Evolutionary conservation across 768 basidiomycete species (phyloP), one percentile per base, ranked within the genome.

Genomic region (Paxillus rubicundulus): DNA sequence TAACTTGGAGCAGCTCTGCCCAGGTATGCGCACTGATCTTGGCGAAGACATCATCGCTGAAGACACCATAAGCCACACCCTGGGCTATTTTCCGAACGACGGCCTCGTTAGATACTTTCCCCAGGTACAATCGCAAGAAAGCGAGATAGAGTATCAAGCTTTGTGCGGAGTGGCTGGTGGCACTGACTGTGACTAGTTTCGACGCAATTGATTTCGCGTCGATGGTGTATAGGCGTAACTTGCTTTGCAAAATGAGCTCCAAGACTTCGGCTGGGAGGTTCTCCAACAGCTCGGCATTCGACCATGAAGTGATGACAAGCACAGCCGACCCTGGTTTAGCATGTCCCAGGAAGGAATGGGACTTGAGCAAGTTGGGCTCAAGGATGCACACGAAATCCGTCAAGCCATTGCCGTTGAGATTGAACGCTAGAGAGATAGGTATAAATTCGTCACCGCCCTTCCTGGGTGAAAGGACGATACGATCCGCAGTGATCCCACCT

Each of bases 121-220:
- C 89, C 37, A 92, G 74, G 71, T 88, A 98, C 30, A 98, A 76
- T 48, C 91, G 79, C 63, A 98, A 70, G 76, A 98, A 91, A 1
- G 89, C 87, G 27, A 95, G 75, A 60, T 90, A 82, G 39, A 84
- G 79, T 33, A 90, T 63, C 55, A 89, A 69, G 56, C 73, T 76
- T 60, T 87, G 78, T 7, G 81, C 59, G 2, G 74, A 70, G 38
- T 78, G 75, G 50, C 70, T 71, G 9, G 65, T 55, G 4, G 70
- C 53, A 13, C 68, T 65, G n/a, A 68, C 62, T 9, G 65, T 62
- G 39, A 20, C 48, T 32, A 58, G 43, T 27, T 58, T 56, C 18
- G 72, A 68, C 20, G 85, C 81, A 37, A 86, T 67, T 27, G 69
- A 67, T 55, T 78, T 80, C 9, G 82, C 71, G 61, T 93, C 78